These are phyloP conservation scores for Globisporangium rhizosaccharum DNA, from an alignment of 352 stramenopile species.

Conservation along the genomic window DNA sequence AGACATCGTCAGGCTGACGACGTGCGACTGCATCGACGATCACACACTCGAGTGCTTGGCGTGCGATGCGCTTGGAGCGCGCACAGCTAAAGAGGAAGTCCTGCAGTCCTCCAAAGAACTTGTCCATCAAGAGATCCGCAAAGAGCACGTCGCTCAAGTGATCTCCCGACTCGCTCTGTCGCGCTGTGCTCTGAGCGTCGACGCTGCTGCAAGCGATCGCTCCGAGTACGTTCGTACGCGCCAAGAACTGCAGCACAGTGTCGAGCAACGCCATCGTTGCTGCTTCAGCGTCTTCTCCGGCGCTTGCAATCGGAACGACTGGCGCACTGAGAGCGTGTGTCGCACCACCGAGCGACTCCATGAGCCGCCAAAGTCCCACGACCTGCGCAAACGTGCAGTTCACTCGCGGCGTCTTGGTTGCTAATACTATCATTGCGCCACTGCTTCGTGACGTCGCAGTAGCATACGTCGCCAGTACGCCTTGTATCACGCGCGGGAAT, in stretches of 20 bases:
- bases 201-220: not conserved
- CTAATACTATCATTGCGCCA: not conserved
- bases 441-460: not conserved
- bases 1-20: not conserved
- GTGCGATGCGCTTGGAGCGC: conserved; percentile 23
- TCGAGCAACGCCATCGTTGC: conserved; percentile 14
- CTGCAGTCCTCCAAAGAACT: conserved; percentile 49
- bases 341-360: conserved; percentile 31
- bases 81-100: conserved; percentile 49
- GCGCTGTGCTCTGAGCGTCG: not conserved
- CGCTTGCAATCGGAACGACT: conserved; percentile 6
- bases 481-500: conserved; percentile 19
- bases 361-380: conserved; percentile 43
- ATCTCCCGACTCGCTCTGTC: conserved; percentile 1
- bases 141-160: conserved; percentile 9
- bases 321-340: conserved; percentile 1
- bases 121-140: conserved; percentile 59
- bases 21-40: conserved; percentile 9
- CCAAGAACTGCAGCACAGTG: conserved; percentile 20
- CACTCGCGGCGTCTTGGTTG: conserved; percentile 7
- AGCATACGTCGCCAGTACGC: conserved; percentile 16
- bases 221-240: conserved; percentile 16
- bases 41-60: conserved; percentile 19
- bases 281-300: conserved; percentile 4
- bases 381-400: conserved; percentile 65